Evolutionary conservation across 2,329 filamentous ascomycete genomes (phyloP), one percentile per base, ranked within the genome.

Genomic region (Exophiala viscosa): DNA sequence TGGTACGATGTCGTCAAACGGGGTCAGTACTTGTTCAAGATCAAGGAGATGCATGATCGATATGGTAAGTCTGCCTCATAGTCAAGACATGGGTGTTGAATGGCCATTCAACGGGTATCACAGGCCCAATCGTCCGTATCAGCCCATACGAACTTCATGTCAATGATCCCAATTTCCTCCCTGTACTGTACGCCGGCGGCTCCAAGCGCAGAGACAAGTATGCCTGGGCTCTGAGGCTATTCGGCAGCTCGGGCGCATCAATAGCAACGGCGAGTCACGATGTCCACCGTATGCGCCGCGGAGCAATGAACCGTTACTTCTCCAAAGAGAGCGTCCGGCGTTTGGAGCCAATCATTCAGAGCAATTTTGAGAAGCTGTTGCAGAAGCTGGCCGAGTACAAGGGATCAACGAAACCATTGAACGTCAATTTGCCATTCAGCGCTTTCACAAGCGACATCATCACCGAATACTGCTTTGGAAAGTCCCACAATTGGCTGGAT

Each of bases 281-380:
- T 17, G 59, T 66, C 2, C 74, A 76, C 54, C 69, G 70, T 2
- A 58, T 65, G 14, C 69, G 73, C 2, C 69, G 73, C 13, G 64
- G 52, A 3, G 62, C 70, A 1, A 52, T 76, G 36, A 72, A 66
- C 48, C 66, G 62, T 0, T 76, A 72, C 61, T 77, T 76, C 55
- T 74, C 73, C 1, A 66, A 62, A 15, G 60, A 63, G 8, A 66
- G 68, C 17, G 3, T 64, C 75, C n/a, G 50, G 57, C 4, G 56
- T 1, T 57, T 75, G 1, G 67, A 70, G 60, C 70, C 55, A 55
- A 66, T 66, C 40, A 67, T 76, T 10, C 52, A 65, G 4, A 51
- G 60, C 1, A 67, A 62, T 33, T 60, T 60, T 7, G 48, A 52
- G 18, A 57, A 58, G 34, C 44, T 66, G 13, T 50, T 62, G 14